phyloP scores from a whole-genome alignment of 108 stramenopile genomes.

The Hondaea fermentalgiana region DNA sequence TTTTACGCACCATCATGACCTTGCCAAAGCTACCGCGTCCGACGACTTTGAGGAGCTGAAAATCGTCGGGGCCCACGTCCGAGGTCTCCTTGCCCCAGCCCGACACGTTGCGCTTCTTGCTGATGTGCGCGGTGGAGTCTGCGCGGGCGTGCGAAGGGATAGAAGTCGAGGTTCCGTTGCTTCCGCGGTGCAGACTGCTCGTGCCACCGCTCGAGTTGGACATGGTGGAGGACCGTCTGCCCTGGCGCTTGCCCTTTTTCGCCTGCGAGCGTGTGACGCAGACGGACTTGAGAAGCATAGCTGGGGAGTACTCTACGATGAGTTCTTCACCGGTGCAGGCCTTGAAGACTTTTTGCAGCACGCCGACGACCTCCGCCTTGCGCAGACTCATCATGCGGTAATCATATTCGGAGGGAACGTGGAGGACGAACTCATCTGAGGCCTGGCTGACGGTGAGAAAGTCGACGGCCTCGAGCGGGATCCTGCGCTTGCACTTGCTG shows the following conservation, averaged over 20 bases:
- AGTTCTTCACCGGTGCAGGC: background rate
- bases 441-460: background rate
- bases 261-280: slow-evolving; percentile 20
- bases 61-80: slow-evolving; percentile 4
- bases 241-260: slow-evolving; percentile 18
- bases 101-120: slow-evolving; percentile 9
- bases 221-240: background rate
- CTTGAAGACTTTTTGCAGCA: background rate
- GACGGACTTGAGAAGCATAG: slow-evolving; percentile 17
- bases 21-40: slow-evolving; percentile 88
- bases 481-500: slow-evolving; percentile 24
- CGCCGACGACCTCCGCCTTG: background rate
- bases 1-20: slow-evolving; percentile 76
- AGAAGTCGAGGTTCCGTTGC: background rate
- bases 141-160: background rate
- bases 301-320: background rate
- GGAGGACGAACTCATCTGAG: slow-evolving; percentile 24
- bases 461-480: background rate
- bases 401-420: slow-evolving; percentile 26
- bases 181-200: background rate
- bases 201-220: slow-evolving; percentile 3
- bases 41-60: slow-evolving; percentile 54
- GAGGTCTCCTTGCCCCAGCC: slow-evolving; percentile 21
- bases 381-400: slow-evolving; percentile 10
- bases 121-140: background rate